Evolutionary conservation across 345 rosid species (phyloP), one percentile per base, ranked within the genome.

Genomic region (Eucalyptus brandiana): DNA sequence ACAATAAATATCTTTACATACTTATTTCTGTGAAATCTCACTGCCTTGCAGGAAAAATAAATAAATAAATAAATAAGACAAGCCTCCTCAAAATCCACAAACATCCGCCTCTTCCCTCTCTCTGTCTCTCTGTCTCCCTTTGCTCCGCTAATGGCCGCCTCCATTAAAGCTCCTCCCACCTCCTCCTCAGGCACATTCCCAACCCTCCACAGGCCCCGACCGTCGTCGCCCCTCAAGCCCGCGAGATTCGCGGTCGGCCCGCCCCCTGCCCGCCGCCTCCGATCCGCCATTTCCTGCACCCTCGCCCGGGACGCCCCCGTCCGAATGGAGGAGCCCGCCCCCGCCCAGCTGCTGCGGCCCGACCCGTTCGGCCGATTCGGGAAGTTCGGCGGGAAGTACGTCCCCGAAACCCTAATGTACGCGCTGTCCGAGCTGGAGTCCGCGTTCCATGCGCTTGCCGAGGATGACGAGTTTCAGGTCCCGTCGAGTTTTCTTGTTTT

Each of bases 281-380:
- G 93, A 45, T 76, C 83, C 17, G 14, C 83, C 47, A 67, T 96
- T 72, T 92, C 96, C 88, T 94, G 96, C 90, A 92, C 95, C 7
- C 34, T 96, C 89, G 92, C 96, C 87, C 89, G 90, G 42, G 96
- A 91, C 72, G 86, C 96, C 18, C 87, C 89, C 37, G 89, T 94
- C 48, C 87, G 86, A 65, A 92, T 94, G 97, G 93, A 90, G 90
- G 58, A 50, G 90, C 88, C 60, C 94, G 92, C 87, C 91, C 88
- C 54, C 92, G 90, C 87, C 91, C 94, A 30, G 16, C 93, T 95
- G 95, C 91, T 89, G 87, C 90, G 99, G 50, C 99, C 99, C 28
- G 99, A 97, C 90, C 89, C 97, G 3, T 95, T 96, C 62, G 99
- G 99, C 3, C 96, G 99, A 60, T 97, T 95, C 86, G 99, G 99